Evolutionary conservation across 495 filamentous ascomycete genomes (phyloP).

Genomic region (Jackrogersella minutella): DNA sequence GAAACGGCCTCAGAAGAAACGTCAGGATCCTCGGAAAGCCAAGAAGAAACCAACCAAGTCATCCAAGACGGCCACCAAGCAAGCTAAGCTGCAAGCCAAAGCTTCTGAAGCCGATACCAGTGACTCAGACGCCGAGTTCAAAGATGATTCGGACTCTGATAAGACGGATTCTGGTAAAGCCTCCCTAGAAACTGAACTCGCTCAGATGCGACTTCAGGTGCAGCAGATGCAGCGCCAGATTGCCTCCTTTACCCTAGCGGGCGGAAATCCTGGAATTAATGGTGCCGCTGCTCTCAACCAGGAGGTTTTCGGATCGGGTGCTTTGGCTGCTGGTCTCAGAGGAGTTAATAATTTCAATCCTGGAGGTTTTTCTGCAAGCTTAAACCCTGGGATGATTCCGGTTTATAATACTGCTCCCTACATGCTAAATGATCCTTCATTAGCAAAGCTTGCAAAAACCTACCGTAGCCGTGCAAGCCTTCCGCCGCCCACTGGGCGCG

Average conservation of each 20-base stretch:
- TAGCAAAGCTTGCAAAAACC: not conserved
- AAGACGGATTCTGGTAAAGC: constrained; percentile 22
- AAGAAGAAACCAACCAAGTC: constrained; percentile 52
- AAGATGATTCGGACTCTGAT: constrained; percentile 35
- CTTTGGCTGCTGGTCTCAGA: not conserved
- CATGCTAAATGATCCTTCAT: constrained; percentile 1
- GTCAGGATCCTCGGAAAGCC: constrained; percentile 44
- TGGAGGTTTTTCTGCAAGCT: not conserved
- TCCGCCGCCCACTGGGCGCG: constrained; percentile 3
- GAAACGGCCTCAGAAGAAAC: constrained; percentile 55
- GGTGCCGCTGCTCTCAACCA: constrained; percentile 11
- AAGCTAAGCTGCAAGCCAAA: constrained; percentile 31
- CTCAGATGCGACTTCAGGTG: constrained; percentile 44
- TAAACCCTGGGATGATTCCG: not conserved
- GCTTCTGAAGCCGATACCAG: constrained; percentile 50
- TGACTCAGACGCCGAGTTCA: constrained; percentile 41
- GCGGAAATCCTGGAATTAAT: constrained; percentile 35
- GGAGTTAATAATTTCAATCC: not conserved
- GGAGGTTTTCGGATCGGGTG: not conserved
- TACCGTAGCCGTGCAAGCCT: not conserved
- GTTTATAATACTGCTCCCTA: not conserved
- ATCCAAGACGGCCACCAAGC: constrained; percentile 43
- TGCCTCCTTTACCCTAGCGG: constrained; percentile 27
- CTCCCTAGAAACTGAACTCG: constrained; percentile 39
- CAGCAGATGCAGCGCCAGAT: constrained; percentile 43